Conservation (phyloP, 148 eudicot genomes). For the Amaranthus cruentus region DNA sequence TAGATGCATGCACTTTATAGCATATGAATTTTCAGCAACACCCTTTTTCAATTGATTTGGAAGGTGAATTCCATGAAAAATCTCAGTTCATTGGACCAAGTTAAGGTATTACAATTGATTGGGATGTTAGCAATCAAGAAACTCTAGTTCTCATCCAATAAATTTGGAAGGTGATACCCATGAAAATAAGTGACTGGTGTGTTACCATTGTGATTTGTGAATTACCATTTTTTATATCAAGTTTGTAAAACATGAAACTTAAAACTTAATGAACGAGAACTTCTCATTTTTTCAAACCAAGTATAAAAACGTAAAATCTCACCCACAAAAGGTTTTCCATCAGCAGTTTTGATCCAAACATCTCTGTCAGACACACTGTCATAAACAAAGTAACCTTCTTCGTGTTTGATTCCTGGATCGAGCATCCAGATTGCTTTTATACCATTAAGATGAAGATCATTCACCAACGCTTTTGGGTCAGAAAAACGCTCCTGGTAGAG, state of each 20-base stretch:
- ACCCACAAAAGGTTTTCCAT: slow-evolving; percentile 86
- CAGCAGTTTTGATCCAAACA: slow-evolving; percentile 77
- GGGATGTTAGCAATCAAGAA: background rate
- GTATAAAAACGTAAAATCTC: slow-evolving; percentile 12
- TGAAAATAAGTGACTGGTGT: background rate
- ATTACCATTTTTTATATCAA: background rate
- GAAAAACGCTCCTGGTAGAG: slow-evolving; percentile 69
- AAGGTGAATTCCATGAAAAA: too few species aligned
- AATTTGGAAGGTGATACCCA: background rate
- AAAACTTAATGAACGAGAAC: background rate
- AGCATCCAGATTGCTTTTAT: slow-evolving; percentile 99
- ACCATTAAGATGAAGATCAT: slow-evolving; percentile 75
- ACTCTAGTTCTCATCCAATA: background rate
- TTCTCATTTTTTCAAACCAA: background rate
- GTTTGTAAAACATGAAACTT: background rate
- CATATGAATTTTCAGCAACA: background rate
- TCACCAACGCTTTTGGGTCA: slow-evolving; percentile 68
- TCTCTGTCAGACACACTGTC: slow-evolving; percentile 77
- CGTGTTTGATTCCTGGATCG: slow-evolving; percentile 94
- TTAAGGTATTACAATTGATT: background rate
- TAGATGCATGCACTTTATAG: background rate
- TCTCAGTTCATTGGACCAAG: background rate
- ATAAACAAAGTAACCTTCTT: slow-evolving; percentile 81
- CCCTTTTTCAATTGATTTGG: too few species aligned
- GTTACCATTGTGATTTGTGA: background rate